Base-by-base conservation (phyloP, 2,329 filamentous ascomycete genomes). In the Colletotrichum incanum region DNA sequence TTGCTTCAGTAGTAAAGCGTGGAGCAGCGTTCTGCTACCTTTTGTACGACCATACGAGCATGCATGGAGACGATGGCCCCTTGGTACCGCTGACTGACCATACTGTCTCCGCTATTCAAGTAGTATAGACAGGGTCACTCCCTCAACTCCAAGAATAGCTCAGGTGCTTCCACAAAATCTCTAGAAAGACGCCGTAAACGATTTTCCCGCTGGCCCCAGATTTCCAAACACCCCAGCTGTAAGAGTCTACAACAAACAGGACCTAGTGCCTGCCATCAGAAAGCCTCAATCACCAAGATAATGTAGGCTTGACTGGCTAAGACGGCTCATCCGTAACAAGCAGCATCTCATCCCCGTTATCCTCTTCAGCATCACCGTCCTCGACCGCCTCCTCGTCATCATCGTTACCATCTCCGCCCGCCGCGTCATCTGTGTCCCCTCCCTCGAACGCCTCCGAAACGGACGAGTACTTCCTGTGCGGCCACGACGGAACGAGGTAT, bases 381-480 rank as follows among this genome's bases (percentile, higher is more conserved):
- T 72, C 75, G 1, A 76, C 78, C 0, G 70, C 76, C 66, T 82
- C 77, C 47, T 80, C 77, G 52, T 41, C 2, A 76, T 31, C 4
- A 73, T 75, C 43, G 11, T 16, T 61, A 1, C 73, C 76, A 9
- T 64, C 55, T 0, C 72, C 74, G 0, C 76, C 78, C 0, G 73
- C 76, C 70, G 80, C 78, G 45, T 79, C 77, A 52, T 56, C 5
- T 16, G 18, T 12, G 75, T 78, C 23, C 65, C 31, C 52, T 70
- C 71, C 75, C 54, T 76, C 74, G 58, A 82, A 80, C n/a, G 80
- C 81, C 60, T 82, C 80, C 1, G 77, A 76, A 1, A 82, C 79
- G 65, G 76, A 82, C 20, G 80, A 80, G 72, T 80, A 81, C 63
- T 79, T 81, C 26, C 76, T 74, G 70, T 76, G 77, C 0, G 73